Percentiles rank a stretch among this genome's conserved stretches.
Conservation (phyloP, 176 grass and related monocot species). For the Elymus sibiricus region DNA sequence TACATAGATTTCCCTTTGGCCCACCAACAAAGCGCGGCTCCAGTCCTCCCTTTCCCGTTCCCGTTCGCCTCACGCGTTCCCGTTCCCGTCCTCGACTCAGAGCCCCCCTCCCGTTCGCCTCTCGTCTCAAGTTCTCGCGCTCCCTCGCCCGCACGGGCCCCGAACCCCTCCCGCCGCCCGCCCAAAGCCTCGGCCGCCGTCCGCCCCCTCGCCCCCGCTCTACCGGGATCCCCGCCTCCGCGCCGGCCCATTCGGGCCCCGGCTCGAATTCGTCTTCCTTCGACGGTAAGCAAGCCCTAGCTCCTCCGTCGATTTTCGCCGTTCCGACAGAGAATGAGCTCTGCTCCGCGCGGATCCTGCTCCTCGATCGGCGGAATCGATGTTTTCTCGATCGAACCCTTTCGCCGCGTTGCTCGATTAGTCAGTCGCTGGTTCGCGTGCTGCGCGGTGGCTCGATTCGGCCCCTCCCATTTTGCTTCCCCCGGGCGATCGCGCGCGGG, state of each 20-base stretch:
- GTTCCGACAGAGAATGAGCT: background rate
- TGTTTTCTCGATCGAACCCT: background rate
- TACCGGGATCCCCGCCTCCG: background rate
- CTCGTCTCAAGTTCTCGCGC: constrained; percentile 10
- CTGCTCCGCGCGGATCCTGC: background rate
- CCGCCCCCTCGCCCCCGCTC: background rate
- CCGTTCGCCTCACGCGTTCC: background rate
- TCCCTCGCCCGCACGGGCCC: background rate
- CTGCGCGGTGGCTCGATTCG: background rate
- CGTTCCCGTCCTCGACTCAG: background rate
- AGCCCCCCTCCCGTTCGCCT: background rate
- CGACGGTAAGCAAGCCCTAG: constrained; percentile 2
- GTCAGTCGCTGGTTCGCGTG: background rate
- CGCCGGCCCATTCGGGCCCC: background rate
- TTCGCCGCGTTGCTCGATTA: background rate
- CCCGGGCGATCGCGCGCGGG: background rate
- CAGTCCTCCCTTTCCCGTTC: background rate
- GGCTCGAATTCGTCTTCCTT: background rate
- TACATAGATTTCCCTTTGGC: background rate
- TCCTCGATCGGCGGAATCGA: background rate
- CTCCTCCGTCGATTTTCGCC: background rate
- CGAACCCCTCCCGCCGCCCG: background rate
- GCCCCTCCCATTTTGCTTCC: background rate
- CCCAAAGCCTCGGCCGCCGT: background rate
- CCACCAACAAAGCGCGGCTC: background rate